Base-by-base conservation (phyloP, 2,329 filamentous ascomycete species). In the Pestalotiopsis sp. region DNA sequence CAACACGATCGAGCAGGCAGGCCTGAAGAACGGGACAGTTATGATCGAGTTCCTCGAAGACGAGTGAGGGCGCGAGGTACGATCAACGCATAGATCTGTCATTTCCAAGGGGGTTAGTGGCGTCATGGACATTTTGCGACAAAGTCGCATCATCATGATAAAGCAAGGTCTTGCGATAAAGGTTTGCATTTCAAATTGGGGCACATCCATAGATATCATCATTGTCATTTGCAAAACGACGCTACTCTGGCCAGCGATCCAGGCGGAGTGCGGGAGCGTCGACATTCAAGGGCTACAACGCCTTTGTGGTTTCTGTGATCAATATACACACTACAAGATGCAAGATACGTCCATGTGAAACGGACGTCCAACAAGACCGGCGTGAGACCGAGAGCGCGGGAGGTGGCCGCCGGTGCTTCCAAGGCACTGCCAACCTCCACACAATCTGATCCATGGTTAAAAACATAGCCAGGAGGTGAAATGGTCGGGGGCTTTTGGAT, bases 31-130 rank as follows among this genome's bases (percentile, higher is more conserved):
- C 76, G 94, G 92, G 3, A 97, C 94, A 0, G 91, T 99, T 7
- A 98, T 98, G 93, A 91, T 99, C 72, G 96, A 98, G 79, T 97
- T 94, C 75, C 80, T 92, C 67, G 91, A 93, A 78, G 85, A 87
- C 11, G 83, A 77, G 73, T 67, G 66, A n/a, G 64, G 38, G 56
- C 26, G 26, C 17, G n/a, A 11, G 14, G n/a, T 10, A 13, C 22
- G 56, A 17, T 58, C 56, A 35, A 13, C 10, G 22, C 13, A 35
- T 64, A 52, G 20, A 35, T 55, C 22, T 24, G 20, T 64, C 39
- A 52, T 26, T 64, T 26, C 22, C 48, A 30, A 35, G 35, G 35
- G 44, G 24, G n/a, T 30, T 35, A 35, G 30, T 20, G 63, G 63
- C 63, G 44, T 55, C 20, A 26, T 65, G 63, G 63, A 26, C 35